phyloP scores from a whole-genome alignment of 495 filamentous ascomycete species.

The Annulohypoxylon bovei region DNA sequence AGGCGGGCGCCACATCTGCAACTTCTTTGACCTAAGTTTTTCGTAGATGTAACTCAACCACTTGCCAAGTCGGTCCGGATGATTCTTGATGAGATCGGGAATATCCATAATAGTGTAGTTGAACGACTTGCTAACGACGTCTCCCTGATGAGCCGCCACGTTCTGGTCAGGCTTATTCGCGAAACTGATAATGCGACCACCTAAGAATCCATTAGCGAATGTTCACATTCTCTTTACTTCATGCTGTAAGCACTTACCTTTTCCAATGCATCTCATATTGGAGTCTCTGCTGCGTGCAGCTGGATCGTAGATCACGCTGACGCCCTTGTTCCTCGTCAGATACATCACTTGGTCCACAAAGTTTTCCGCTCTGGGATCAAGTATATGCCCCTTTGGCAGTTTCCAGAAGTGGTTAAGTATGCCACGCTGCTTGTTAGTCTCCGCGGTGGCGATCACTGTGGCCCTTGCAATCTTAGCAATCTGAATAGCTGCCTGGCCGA shows the following conservation, averaged over 20 bases:
- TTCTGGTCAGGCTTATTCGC: slow-evolving; percentile 21
- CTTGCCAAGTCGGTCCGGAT: slow-evolving; percentile 18
- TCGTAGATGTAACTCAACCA: slow-evolving; percentile 14
- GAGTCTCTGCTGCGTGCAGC: slow-evolving; percentile 16
- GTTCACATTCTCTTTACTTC: background rate
- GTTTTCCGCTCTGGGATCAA: slow-evolving; percentile 43
- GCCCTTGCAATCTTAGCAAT: slow-evolving; percentile 55
- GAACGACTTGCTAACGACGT: slow-evolving; percentile 17
- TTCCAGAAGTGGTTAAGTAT: slow-evolving; percentile 50
- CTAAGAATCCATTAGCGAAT: slow-evolving; percentile 20
- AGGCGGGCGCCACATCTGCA: background rate
- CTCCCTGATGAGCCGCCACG: background rate
- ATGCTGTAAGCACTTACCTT: slow-evolving; percentile 14
- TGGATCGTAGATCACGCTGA: slow-evolving; percentile 67
- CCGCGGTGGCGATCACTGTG: slow-evolving; percentile 59
- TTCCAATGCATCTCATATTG: slow-evolving; percentile 28
- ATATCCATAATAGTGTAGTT: slow-evolving; percentile 22
- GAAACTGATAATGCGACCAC: slow-evolving; percentile 32
- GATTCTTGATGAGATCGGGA: slow-evolving; percentile 8
- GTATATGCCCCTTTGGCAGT: slow-evolving; percentile 57
- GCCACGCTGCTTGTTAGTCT: slow-evolving; percentile 48
- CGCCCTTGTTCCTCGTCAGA: slow-evolving; percentile 57
- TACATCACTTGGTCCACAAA: slow-evolving; percentile 51
- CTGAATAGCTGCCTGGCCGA: slow-evolving; percentile 62
- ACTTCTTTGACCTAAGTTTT: background rate